Evolutionary conservation across 805 yeast genomes (phyloP), one percentile per base, ranked within the genome.

Genomic region (Debaryomyces hansenii): DNA sequence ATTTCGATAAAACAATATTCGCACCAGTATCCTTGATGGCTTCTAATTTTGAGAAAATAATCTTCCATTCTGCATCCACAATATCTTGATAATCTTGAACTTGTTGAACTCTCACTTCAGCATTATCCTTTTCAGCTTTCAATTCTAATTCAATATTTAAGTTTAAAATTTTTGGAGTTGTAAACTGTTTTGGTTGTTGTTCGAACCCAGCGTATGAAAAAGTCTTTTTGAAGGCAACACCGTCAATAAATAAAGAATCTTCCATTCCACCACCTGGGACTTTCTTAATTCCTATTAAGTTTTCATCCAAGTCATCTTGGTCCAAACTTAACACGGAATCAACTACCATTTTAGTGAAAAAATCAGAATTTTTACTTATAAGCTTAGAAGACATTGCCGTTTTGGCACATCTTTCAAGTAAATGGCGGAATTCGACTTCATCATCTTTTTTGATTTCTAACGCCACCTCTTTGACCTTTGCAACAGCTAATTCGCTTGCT

Each of bases 21-120:
- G 97, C 97, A 20, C 98, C 98, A 3, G 96, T 78, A 20, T 76
- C 78, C 57, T 82, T 85, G 54, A 94, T 86, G 43, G 89, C 85
- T 60, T 88, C 86, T 55, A 94, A 79, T 70, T 94, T 94, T 62
- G 85, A 80, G 59, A 87, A 77, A 54, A 94, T 94, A 55, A 94
- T 87, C 65, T 88, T 82, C 98, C 99, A 94, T 70, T 94, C 99
- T n/a, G 99, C 99, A 69, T 94, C 98, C 15, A 94, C 99, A 47
- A 94, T 86, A 29, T 85, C 90, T 74, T 94, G 99, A 70, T 94
- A 94, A 59, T 92, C 97, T 48, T 82, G 79, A 46, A 94, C 97
- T 65, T 90, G 86, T 59, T 89, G 95, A 42, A 94, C 94, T 56
- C 99, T 82, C 29, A 94, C 98, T 75, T 94, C 99, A 8, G 99